A percentile compares a stretch with the other conserved stretches of the same genome.
phyloP scores from a whole-genome alignment of 139 green algal species.

The Auxenochlorella pyrenoidosa region DNA sequence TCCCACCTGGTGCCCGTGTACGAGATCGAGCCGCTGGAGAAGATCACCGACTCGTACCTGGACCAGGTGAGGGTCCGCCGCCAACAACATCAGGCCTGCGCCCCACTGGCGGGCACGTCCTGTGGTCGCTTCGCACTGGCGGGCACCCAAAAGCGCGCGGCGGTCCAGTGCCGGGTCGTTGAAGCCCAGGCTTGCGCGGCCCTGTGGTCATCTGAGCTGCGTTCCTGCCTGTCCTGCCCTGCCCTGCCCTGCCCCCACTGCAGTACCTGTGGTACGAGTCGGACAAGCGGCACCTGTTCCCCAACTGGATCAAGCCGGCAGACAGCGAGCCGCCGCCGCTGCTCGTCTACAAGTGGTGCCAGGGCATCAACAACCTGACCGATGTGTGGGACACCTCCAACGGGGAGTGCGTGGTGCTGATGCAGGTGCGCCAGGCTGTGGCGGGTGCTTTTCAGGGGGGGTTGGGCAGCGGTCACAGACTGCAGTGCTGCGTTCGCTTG shows the following conservation, averaged over 20 bases:
- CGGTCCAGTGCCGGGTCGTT: too few species aligned
- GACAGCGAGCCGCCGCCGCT: constrained; percentile 97
- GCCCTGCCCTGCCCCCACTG: not conserved
- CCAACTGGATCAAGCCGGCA: constrained; percentile 99
- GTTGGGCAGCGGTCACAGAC: not conserved
- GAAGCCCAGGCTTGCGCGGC: too few species aligned
- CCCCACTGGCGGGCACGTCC: too few species aligned
- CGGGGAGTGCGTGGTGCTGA: constrained; percentile 99
- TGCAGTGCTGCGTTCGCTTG: not conserved
- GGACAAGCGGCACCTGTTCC: constrained; percentile 98
- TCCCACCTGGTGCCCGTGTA: constrained; percentile 97
- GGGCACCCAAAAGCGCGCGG: too few species aligned
- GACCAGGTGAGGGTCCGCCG: constrained; percentile 73
- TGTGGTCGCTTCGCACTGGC: too few species aligned
- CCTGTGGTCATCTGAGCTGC: too few species aligned
- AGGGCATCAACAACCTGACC: constrained; percentile 94
- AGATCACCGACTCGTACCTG: constrained; percentile 99
- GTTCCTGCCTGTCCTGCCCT: not conserved
- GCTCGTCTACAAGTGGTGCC: constrained; percentile 99
- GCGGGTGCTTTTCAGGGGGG: not conserved
- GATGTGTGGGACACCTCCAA: constrained; percentile 96
- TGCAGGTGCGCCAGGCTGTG: constrained; percentile 64
- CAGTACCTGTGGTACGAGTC: constrained; percentile 86
- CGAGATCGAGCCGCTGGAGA: constrained; percentile 99
- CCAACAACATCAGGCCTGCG: not conserved